phyloP scores from a whole-genome alignment of 2,329 filamentous ascomycete species.

The Sporothrix brunneoviolacea region DNA sequence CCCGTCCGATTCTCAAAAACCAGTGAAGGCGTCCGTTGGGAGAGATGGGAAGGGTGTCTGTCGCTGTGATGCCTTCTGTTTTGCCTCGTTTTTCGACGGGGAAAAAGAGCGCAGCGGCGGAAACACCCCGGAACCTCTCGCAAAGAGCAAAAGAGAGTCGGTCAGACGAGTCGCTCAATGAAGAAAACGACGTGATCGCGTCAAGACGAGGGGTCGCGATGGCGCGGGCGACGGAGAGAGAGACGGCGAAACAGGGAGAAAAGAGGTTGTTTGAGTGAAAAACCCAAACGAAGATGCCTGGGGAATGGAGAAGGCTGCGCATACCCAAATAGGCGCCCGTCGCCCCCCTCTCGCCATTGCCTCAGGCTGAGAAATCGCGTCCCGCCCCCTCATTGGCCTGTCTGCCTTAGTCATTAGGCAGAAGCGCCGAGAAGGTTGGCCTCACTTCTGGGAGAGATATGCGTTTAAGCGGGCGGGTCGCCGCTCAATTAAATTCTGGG shows the following conservation, averaged over 20 bases:
- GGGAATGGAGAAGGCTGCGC: background rate
- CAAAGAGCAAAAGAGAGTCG: constrained; percentile 5
- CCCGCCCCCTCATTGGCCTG: background rate
- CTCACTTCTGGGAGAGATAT: too few relatives aligned
- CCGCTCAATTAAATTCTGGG: too few relatives aligned
- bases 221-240: background rate
- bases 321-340: background rate
- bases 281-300: background rate
- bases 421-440: constrained; percentile 3
- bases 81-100: too few relatives aligned
- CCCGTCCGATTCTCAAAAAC: constrained; percentile 42
- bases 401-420: background rate
- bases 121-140: background rate
- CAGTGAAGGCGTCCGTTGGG: constrained; percentile 55
- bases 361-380: too few relatives aligned
- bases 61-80: too few relatives aligned
- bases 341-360: too few relatives aligned
- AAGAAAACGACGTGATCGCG: background rate
- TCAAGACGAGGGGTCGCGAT: background rate
- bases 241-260: background rate
- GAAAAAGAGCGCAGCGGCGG: background rate
- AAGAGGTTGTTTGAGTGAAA: background rate
- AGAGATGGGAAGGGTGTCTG: background rate
- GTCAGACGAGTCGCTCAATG: background rate
- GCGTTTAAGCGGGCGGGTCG: too few relatives aligned